These are phyloP conservation scores for Platanthera zijinensis DNA, from an alignment of 106 monocot genomes.

Conservation along the genomic window DNA sequence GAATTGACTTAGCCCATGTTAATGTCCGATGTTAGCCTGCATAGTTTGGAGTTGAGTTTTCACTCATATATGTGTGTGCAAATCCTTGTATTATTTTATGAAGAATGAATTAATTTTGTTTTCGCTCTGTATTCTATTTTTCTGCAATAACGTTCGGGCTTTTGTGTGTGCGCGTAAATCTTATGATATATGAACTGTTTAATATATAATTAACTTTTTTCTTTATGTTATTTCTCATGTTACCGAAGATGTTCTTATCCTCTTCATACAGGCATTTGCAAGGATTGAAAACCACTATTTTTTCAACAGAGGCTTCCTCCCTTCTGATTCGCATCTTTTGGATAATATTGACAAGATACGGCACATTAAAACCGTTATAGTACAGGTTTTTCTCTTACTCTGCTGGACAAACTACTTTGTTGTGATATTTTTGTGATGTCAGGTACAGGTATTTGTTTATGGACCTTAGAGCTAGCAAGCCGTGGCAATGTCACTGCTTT, in stretches of 20 bases:
- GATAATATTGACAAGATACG: constrained; percentile 97
- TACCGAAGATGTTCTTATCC: neutral
- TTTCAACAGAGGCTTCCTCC: constrained; percentile 80
- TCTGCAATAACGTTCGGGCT: too few relatives aligned
- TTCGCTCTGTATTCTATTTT: too few relatives aligned
- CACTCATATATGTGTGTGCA: too few relatives aligned
- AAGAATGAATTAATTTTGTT: too few relatives aligned
- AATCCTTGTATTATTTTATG: too few relatives aligned
- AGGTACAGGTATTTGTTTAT: neutral
- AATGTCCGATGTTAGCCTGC: too few relatives aligned
- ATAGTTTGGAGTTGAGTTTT: too few relatives aligned
- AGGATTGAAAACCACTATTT: constrained; percentile 96
- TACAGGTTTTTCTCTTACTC: constrained; percentile 52
- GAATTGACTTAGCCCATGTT: too few relatives aligned
- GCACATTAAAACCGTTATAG: constrained; percentile 84
- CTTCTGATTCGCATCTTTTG: constrained; percentile 71
- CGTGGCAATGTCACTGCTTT: neutral
- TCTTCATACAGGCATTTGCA: constrained; percentile 84
- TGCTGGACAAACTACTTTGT: too few relatives aligned
- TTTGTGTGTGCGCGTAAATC: too few relatives aligned
- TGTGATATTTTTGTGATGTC: neutral
- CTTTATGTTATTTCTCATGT: neutral
- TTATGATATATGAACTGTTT: too few relatives aligned
- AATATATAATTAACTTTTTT: neutral
- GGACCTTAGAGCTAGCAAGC: neutral